Evolutionary conservation across 163 green algal genomes (phyloP).

Genomic region (Scenedesmus sp.): DNA sequence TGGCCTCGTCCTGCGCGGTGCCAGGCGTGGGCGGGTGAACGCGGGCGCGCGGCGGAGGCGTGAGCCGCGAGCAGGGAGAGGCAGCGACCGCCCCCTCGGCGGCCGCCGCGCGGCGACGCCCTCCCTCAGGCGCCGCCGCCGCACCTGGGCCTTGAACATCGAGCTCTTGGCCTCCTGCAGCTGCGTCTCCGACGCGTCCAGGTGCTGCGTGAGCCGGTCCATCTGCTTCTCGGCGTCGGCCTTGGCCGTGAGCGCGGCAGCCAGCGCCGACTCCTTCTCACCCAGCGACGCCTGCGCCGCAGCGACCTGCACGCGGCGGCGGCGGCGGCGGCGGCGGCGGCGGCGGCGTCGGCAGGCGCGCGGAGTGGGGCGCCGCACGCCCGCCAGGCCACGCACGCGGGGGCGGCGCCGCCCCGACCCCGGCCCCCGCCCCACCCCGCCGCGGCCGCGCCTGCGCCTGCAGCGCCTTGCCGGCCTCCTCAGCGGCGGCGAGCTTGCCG

Average conservation of each 20-base stretch:
- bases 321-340: too few relatives aligned
- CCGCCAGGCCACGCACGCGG: too few relatives aligned
- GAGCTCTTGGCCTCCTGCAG: slow-evolving; percentile 18
- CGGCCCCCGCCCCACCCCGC: neutral
- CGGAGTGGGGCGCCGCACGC: too few relatives aligned
- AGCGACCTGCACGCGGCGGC: neutral
- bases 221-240: slow-evolving; percentile 40
- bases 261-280: slow-evolving; percentile 13
- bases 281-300: neutral
- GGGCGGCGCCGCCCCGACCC: too few relatives aligned
- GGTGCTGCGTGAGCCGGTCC: slow-evolving; percentile 37
- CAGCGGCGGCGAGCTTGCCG: neutral
- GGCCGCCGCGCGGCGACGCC: too few relatives aligned
- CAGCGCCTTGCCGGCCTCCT: slow-evolving; percentile 10
- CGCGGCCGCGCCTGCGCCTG: slow-evolving; percentile 2
- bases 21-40: too few relatives aligned
- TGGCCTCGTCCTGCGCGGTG: slow-evolving; percentile 28
- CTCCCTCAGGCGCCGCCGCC: too few relatives aligned
- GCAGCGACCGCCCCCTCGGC: neutral
- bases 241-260: slow-evolving; percentile 24
- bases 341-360: too few relatives aligned
- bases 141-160: slow-evolving; percentile 35
- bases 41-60: too few relatives aligned
- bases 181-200: slow-evolving; percentile 31
- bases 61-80: too few relatives aligned